phyloP scores from a whole-genome alignment of 1,284 basidiomycete species.

The Melampsora larici-populina region DNA sequence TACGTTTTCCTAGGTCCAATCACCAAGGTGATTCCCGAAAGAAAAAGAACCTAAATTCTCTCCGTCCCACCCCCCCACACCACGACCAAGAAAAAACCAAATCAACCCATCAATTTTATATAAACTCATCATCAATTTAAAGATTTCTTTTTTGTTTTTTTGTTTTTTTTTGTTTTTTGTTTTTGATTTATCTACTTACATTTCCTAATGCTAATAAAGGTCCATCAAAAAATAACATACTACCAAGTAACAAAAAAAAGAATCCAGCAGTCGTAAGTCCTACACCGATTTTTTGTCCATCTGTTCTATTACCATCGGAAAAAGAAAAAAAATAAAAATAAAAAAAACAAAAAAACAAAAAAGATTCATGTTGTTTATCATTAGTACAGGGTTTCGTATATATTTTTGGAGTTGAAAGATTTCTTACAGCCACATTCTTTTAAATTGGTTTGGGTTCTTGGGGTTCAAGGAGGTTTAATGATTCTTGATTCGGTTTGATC shows the following conservation, averaged over 20 bases:
- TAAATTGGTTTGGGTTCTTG: not conserved
- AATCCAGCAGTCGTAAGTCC: slow-evolving; percentile 95
- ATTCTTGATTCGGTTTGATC: not conserved
- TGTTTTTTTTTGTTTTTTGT: slow-evolving; percentile 3
- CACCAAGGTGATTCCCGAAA: slow-evolving; percentile 85
- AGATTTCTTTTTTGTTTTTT: not conserved
- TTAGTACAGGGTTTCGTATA: not conserved
- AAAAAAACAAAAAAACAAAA: too few species aligned
- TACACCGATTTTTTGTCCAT: slow-evolving; percentile 58
- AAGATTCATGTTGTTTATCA: too few species aligned
- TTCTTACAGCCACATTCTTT: not conserved
- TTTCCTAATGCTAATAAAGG: slow-evolving; percentile 96
- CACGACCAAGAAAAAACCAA: not conserved
- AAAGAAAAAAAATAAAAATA: too few species aligned
- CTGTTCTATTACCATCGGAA: slow-evolving; percentile 10
- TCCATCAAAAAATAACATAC: slow-evolving; percentile 95
- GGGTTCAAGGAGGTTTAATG: not conserved
- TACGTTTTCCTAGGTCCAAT: slow-evolving; percentile 90
- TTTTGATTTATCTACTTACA: slow-evolving; percentile 52
- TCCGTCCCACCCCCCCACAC: not conserved
- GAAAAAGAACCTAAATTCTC: slow-evolving; percentile 65
- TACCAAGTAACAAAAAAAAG: slow-evolving; percentile 91
- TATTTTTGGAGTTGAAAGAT: not conserved
- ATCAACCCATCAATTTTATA: too few species aligned
- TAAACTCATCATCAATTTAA: not conserved